A percentile compares a stretch with the other conserved stretches of the same genome.
These are phyloP conservation scores for Pestalotiopsis sp. DNA, from an alignment of 2,329 filamentous ascomycete genomes.

Conservation along the genomic window DNA sequence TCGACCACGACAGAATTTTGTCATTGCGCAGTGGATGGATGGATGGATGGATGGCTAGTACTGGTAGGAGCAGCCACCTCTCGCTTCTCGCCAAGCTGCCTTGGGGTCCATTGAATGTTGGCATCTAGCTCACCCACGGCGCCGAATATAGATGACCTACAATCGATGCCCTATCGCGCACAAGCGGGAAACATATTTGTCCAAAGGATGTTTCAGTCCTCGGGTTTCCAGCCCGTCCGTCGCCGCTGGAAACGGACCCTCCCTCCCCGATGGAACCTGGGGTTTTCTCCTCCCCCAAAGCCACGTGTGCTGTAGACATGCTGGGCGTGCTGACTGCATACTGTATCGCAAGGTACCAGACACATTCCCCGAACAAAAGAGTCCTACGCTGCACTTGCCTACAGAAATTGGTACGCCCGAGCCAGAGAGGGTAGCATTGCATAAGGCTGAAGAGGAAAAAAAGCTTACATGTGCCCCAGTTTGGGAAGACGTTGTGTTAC, in stretches of 20 bases:
- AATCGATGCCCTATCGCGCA: background rate
- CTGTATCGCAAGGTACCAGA: background rate
- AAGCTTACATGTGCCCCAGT: background rate
- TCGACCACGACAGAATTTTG: background rate
- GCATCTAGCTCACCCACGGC: slow-evolving; percentile 6
- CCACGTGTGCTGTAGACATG: background rate
- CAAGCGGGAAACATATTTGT: background rate
- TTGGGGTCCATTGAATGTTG: slow-evolving; percentile 16
- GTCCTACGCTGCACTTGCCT: background rate
- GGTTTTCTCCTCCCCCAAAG: background rate
- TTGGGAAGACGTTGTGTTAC: background rate
- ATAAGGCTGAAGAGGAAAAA: background rate
- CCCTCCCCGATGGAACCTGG: background rate
- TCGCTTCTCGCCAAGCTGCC: slow-evolving; percentile 1
- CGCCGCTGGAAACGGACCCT: background rate
- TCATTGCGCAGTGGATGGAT: background rate
- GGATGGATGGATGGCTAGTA: background rate
- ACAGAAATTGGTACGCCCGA: background rate
- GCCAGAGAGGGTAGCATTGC: background rate
- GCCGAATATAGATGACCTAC: background rate
- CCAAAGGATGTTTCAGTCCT: background rate
- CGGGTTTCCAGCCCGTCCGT: background rate
- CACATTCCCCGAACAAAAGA: background rate
- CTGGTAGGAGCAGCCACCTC: background rate
- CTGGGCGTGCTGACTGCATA: background rate